Percentiles rank a stretch among this genome's conserved stretches.
phyloP scores from a whole-genome alignment of 2,329 filamentous ascomycete genomes.

The Exophiala calicioides region DNA sequence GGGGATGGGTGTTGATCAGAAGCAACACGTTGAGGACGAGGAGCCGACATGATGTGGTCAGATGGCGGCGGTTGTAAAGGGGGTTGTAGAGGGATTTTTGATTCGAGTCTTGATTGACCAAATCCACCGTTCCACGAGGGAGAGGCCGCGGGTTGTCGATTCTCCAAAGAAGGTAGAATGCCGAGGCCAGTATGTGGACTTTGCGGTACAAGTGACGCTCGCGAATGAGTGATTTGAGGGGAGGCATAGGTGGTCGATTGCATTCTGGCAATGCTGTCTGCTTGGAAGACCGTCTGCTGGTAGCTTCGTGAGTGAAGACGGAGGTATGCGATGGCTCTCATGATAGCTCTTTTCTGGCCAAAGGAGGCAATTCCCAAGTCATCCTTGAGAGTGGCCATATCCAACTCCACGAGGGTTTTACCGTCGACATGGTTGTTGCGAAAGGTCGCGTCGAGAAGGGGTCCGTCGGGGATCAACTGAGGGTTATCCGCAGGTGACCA shows the following conservation, averaged over 20 bases:
- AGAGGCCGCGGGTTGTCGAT: constrained; percentile 4
- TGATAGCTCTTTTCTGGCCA: constrained; percentile 60
- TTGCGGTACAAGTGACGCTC: constrained; percentile 11
- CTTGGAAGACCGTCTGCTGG: constrained; percentile 27
- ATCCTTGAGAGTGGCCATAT: constrained; percentile 51
- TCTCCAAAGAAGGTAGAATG: constrained; percentile 10
- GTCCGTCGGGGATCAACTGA: constrained; percentile 49
- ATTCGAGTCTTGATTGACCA: neutral
- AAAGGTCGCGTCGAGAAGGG: constrained; percentile 56
- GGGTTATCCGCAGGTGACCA: constrained; percentile 37
- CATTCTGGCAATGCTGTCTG: constrained; percentile 15
- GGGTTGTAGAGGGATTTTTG: neutral
- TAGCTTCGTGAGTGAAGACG: constrained; percentile 56
- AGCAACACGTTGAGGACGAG: too few relatives aligned
- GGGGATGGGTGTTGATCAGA: neutral
- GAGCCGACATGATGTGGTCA: too few relatives aligned
- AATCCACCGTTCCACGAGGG: constrained; percentile 5
- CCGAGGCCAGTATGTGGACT: constrained; percentile 13
- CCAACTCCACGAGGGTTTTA: constrained; percentile 59
- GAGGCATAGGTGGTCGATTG: constrained; percentile 8
- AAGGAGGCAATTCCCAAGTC: constrained; percentile 60
- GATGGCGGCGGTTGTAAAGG: too few relatives aligned
- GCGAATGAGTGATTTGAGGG: constrained; percentile 17
- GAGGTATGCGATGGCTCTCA: constrained; percentile 60
- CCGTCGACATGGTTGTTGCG: constrained; percentile 67